A percentile compares a stretch with the other conserved stretches of the same genome.
These are phyloP conservation scores for Diaporthe amygdali DNA, from an alignment of 2,329 filamentous ascomycete genomes.

Conservation along the genomic window DNA sequence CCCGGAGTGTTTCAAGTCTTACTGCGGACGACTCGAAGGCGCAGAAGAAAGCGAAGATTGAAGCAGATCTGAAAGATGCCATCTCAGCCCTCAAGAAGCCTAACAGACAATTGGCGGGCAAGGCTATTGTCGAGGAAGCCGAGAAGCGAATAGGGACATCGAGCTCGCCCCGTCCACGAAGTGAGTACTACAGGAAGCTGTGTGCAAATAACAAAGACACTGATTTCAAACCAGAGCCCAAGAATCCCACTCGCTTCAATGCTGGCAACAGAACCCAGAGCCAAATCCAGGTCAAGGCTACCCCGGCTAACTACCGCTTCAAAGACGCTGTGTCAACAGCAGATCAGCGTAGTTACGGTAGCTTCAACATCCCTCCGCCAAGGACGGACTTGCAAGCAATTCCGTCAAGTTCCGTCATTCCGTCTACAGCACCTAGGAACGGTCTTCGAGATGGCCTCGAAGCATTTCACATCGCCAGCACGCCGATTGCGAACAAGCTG, in stretches of 20 bases:
- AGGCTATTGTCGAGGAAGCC: conserved; percentile 69
- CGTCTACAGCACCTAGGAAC: conserved; percentile 30
- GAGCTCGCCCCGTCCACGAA: conserved; percentile 51
- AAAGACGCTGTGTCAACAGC: conserved; percentile 50
- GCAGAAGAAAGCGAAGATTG: conserved; percentile 69
- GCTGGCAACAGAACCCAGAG: conserved; percentile 28
- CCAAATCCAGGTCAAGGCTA: conserved; percentile 59
- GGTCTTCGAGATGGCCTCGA: conserved; percentile 15
- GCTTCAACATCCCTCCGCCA: conserved; percentile 23
- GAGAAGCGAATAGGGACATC: conserved; percentile 61
- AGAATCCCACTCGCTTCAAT: conserved; percentile 52
- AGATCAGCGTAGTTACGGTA: conserved; percentile 33
- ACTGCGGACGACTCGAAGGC: conserved; percentile 61
- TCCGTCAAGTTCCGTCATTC: conserved; percentile 32
- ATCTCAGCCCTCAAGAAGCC: conserved; percentile 78
- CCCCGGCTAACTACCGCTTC: conserved; percentile 60
- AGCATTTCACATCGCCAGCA: conserved; percentile 28
- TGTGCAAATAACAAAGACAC: not conserved
- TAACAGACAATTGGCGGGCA: conserved; percentile 73
- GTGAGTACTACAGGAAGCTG: conserved; percentile 43
- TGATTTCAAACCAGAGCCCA: conserved; percentile 47
- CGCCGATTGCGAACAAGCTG: conserved; percentile 27
- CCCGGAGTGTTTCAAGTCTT: conserved; percentile 52
- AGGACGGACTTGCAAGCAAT: conserved; percentile 12
- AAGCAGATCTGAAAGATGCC: conserved; percentile 74